phyloP scores from a whole-genome alignment of 768 basidiomycete genomes.

The Boletus edulis region DNA sequence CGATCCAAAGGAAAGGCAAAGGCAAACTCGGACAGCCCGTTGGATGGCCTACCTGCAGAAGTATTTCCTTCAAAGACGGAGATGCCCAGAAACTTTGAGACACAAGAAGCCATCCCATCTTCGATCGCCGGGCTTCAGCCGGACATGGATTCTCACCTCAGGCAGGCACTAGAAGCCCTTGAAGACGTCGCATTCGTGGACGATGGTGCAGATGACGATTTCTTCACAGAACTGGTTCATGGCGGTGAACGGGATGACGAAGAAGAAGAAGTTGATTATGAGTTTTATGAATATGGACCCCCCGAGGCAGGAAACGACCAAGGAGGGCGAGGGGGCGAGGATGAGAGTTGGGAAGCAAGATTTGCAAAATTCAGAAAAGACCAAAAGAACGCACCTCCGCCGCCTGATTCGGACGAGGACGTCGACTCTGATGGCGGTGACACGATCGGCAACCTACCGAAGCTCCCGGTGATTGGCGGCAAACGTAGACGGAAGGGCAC shows the following conservation, averaged over 20 bases:
- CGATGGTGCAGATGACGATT: constrained; percentile 68
- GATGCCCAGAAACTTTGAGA: constrained; percentile 71
- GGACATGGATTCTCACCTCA: constrained; percentile 93
- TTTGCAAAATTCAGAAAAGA: constrained; percentile 77
- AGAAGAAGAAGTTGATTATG: constrained; percentile 66
- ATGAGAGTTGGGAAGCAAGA: constrained; percentile 68
- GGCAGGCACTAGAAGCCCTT: constrained; percentile 89
- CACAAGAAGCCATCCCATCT: constrained; percentile 74
- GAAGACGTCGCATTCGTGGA: constrained; percentile 96
- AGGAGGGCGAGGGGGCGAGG: constrained; percentile 29
- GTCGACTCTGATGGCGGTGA: constrained; percentile 69
- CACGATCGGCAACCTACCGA: constrained; percentile 74
- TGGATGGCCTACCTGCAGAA: constrained; percentile 64
- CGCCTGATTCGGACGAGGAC: constrained; percentile 49
- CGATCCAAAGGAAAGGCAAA: constrained; percentile 34
- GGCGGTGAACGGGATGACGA: constrained; percentile 66
- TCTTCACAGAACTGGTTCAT: constrained; percentile 68
- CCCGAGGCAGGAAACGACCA: constrained; percentile 19
- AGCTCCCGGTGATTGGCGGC: constrained; percentile 76
- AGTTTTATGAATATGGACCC: constrained; percentile 54
- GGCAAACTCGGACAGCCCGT: constrained; percentile 34
- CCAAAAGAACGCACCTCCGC: constrained; percentile 26
- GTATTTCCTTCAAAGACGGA: constrained; percentile 71
- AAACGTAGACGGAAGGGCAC: constrained; percentile 68
- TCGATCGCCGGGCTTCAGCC: constrained; percentile 89